phyloP scores from a whole-genome alignment of 1,139 yeast genomes.

The Taiozyma sp. region DNA sequence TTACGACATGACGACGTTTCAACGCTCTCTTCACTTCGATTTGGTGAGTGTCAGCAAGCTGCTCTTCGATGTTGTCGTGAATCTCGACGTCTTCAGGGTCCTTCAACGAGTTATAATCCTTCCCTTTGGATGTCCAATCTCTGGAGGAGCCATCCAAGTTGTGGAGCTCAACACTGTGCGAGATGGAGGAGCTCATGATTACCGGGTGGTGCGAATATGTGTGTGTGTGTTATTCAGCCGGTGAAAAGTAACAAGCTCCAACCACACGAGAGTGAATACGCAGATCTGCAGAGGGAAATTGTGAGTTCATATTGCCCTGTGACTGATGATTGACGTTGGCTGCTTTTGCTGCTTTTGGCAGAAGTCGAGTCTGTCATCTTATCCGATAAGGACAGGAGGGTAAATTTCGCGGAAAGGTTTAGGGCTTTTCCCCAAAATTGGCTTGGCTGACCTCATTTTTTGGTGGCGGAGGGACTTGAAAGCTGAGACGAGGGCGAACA shows the following conservation, averaged over 20 bases:
- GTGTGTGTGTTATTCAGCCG: neutral
- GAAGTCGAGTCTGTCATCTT: too few species aligned
- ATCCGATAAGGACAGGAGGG: too few species aligned
- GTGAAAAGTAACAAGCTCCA: neutral
- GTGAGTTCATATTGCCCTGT: too few species aligned
- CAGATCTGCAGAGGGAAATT: too few species aligned
- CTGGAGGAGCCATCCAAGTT: neutral
- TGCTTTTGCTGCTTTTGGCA: too few species aligned
- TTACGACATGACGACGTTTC: constrained; percentile 52
- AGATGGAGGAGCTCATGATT: neutral
- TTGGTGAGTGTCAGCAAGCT: constrained; percentile 27
- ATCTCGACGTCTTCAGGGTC: neutral
- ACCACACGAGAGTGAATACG: too few species aligned
- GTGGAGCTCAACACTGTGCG: neutral
- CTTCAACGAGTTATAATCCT: neutral
- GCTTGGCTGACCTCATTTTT: too few species aligned
- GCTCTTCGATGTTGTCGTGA: neutral
- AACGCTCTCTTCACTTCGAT: constrained; percentile 41
- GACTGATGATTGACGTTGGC: too few species aligned
- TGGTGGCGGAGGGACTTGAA: too few species aligned
- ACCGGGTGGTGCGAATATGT: neutral
- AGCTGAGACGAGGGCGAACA: too few species aligned
- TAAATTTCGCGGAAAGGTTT: too few species aligned
- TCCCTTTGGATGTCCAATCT: neutral
- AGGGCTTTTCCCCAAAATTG: too few species aligned